Base-by-base conservation (phyloP, 2,329 filamentous ascomycete species). In the Hypoxylon sp. region DNA sequence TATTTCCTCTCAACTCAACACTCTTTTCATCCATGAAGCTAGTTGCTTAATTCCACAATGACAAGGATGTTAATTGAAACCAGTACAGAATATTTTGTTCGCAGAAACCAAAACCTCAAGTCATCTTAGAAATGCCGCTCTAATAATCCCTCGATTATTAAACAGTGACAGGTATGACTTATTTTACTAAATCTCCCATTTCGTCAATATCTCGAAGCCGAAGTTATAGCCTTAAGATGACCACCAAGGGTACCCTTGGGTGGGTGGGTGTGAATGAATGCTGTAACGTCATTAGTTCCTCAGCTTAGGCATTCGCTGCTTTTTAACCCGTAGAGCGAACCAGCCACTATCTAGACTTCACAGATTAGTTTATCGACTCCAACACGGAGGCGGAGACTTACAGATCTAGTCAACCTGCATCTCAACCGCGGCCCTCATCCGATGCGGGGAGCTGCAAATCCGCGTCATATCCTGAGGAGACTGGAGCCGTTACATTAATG, bases 261-360 rank as follows among this genome's bases (percentile, higher is more conserved):
- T 26, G 26, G 26, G 6, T 31, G 29, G 17, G 26, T 8, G 5
- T 48, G 33, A 29, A 5, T 31, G 5, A 17, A 47, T 24, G 22
- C 50, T 13, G 44, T 50, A 65, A 53, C 57, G 37, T 61, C 46
- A 53, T 39, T 11, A 61, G 42, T 53, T 44, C 51, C 47, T 26
- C 50, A 22, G 2, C 19, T 37, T 4, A n/a, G n/a, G n/a, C n/a
- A 29, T 59, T 71, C 69, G 69, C 66, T 71, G 19, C 39, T 19
- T 46, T 67, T 71, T 71, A 67, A 52, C 69, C 69, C 69, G 69
- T 35, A 13, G 31, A 63, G 66, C 69, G 69, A 71, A 53, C 48
- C 48, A 46, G 9, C 17, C 24, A 10, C 13, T 54, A 42, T 50
- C 60, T 33, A 44, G 39, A 42, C 57, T 44, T 42, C 37, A n/a